These are phyloP conservation scores for Chrysosporium queenslandicum DNA, from an alignment of 2,329 filamentous ascomycete species.

Conservation along the genomic window DNA sequence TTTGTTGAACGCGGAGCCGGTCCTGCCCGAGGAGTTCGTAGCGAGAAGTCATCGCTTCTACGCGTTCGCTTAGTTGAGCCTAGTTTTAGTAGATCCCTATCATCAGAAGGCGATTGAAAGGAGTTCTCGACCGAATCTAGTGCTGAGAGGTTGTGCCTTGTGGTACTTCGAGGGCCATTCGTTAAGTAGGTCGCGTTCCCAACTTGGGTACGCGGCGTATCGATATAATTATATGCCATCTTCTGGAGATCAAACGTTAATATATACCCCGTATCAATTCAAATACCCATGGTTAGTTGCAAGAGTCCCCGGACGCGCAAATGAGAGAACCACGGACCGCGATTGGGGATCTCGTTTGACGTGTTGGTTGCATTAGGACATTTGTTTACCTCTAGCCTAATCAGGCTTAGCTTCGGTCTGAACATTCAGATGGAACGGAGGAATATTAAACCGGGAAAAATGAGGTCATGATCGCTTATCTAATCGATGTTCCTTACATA, in stretches of 20 bases:
- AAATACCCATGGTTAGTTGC: constrained; percentile 2
- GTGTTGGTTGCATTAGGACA: constrained; percentile 21
- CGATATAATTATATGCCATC: constrained; percentile 62
- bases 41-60: constrained; percentile 44
- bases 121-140: constrained; percentile 83
- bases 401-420: constrained; percentile 24
- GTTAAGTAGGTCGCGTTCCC: constrained; percentile 75
- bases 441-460: constrained; percentile 16
- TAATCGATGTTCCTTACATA: background rate
- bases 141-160: constrained; percentile 33
- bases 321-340: background rate
- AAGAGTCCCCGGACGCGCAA: background rate
- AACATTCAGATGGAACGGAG: background rate
- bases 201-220: constrained; percentile 73
- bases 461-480: constrained; percentile 2
- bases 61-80: constrained; percentile 54
- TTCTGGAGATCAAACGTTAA: constrained; percentile 16
- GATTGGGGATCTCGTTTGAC: constrained; percentile 17
- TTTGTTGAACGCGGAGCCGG: constrained; percentile 38
- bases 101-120: constrained; percentile 69
- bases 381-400: constrained; percentile 37
- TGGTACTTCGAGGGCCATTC: constrained; percentile 50
- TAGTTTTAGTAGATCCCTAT: constrained; percentile 64
- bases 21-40: constrained; percentile 66
- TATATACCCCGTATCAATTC: background rate